Evolutionary conservation across 164 flowering plant species (phyloP).

Genomic region (Aristolochia fimbriata): DNA sequence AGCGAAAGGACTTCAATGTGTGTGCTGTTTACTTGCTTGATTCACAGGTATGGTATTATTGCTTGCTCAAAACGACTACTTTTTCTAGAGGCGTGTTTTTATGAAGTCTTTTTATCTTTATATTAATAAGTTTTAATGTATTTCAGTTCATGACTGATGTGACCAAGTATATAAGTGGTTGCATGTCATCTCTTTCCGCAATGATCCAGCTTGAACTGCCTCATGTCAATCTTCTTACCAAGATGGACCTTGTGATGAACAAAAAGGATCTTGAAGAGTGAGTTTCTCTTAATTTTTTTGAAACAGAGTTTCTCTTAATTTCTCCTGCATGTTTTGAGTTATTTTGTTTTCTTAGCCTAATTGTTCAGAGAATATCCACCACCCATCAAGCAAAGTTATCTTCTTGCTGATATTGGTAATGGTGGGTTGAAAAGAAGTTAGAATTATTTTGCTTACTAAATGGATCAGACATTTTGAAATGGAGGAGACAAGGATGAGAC

Average conservation of each 20-base stretch:
- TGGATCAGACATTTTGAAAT: too few relatives aligned
- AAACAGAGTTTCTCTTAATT: constrained; percentile 14
- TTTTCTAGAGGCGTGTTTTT: not conserved
- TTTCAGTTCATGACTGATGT: constrained; percentile 92
- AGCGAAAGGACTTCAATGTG: constrained; percentile 79
- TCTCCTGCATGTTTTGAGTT: constrained; percentile 1
- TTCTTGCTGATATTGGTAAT: too few relatives aligned
- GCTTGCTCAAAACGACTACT: not conserved
- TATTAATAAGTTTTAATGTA: not conserved
- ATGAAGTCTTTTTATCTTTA: not conserved
- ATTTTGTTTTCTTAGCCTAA: not conserved
- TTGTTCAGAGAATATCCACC: too few relatives aligned
- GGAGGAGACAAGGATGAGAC: too few relatives aligned
- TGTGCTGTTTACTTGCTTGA: constrained; percentile 94
- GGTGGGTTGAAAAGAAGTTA: too few relatives aligned
- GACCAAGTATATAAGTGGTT: constrained; percentile 93
- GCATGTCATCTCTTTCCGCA: constrained; percentile 96
- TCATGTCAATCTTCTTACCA: constrained; percentile 85
- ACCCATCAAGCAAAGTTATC: too few relatives aligned
- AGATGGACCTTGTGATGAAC: constrained; percentile 88
- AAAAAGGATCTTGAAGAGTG: constrained; percentile 71
- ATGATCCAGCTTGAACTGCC: constrained; percentile 95
- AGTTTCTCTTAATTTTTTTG: constrained; percentile 19
- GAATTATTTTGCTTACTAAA: too few relatives aligned
- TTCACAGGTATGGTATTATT: constrained; percentile 62